Percentiles rank a stretch among this genome's conserved stretches.
These are phyloP conservation scores for Pseudonitzschia multiseries DNA, from an alignment of 108 stramenopile species.

Conservation along the genomic window DNA sequence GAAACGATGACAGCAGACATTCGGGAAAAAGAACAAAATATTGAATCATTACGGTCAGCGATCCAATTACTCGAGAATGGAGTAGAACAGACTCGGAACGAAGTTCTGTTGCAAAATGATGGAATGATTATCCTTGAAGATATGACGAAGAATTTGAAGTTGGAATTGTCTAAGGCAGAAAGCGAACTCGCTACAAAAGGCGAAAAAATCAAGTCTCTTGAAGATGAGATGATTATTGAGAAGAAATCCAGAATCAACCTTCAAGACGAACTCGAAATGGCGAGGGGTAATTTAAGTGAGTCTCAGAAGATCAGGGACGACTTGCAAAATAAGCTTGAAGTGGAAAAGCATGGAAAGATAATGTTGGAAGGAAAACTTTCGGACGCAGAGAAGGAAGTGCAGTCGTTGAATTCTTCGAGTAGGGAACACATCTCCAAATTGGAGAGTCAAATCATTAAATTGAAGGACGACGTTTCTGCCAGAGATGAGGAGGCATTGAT, in stretches of 20 bases:
- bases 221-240: not conserved
- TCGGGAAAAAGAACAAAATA: slow-evolving; percentile 14
- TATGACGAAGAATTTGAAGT: not conserved
- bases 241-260: not conserved
- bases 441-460: slow-evolving; percentile 10
- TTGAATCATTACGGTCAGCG: not conserved
- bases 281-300: not conserved
- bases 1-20: not conserved
- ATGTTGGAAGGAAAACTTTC: slow-evolving; percentile 1
- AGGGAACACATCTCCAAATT: slow-evolving; percentile 2
- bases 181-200: not conserved
- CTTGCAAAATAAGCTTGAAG: not conserved
- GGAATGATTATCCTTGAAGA: not conserved
- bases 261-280: not conserved
- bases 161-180: not conserved
- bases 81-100: not conserved
- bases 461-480: slow-evolving; percentile 18
- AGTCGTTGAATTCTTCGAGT: not conserved
- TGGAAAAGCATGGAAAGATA: not conserved
- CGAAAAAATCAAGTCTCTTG: not conserved
- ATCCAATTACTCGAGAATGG: slow-evolving; percentile 11
- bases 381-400: slow-evolving; percentile 1
- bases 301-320: not conserved
- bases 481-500: slow-evolving; percentile 36
- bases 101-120: slow-evolving; percentile 12